Conservation (phyloP, 2,329 filamentous ascomycete genomes). For the Aspergillus sojae region DNA sequence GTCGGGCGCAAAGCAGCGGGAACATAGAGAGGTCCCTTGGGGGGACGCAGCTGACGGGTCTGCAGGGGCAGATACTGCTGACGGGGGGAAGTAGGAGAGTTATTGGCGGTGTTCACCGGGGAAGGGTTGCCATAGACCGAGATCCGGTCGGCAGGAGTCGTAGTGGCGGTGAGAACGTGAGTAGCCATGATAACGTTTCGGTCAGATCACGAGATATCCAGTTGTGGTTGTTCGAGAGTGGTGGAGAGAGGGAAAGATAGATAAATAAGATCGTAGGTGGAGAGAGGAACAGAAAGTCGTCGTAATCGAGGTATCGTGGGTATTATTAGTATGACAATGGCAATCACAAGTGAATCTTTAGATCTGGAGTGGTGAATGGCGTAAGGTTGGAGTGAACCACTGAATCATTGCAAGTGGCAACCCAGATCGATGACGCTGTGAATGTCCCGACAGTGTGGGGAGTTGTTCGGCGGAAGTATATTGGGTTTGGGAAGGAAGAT, state of each 20-base stretch:
- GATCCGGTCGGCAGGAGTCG: conserved; percentile 33
- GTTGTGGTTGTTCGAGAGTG: neutral
- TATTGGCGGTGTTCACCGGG: conserved; percentile 53
- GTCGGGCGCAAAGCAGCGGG: conserved; percentile 65
- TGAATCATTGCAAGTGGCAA: conserved; percentile 5
- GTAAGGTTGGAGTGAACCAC: neutral
- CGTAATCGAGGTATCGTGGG: neutral
- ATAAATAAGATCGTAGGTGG: neutral
- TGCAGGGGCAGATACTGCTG: conserved; percentile 46
- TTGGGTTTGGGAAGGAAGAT: neutral
- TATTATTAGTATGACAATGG: neutral
- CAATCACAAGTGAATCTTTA: neutral
- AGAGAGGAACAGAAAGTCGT: neutral
- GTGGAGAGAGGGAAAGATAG: neutral
- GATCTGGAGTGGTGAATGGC: neutral
- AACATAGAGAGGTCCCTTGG: conserved; percentile 64
- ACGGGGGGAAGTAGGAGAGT: conserved; percentile 57
- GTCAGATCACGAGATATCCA: neutral
- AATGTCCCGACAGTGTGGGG: conserved; percentile 1
- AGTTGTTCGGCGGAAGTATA: neutral
- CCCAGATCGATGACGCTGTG: conserved; percentile 15
- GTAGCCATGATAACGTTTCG: conserved; percentile 30
- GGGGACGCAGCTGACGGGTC: conserved; percentile 60
- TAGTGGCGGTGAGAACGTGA: conserved; percentile 34
- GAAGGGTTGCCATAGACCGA: conserved; percentile 45